These are phyloP conservation scores for Dacryopinax spathularia DNA, from an alignment of 768 basidiomycete genomes.

Conservation along the genomic window DNA sequence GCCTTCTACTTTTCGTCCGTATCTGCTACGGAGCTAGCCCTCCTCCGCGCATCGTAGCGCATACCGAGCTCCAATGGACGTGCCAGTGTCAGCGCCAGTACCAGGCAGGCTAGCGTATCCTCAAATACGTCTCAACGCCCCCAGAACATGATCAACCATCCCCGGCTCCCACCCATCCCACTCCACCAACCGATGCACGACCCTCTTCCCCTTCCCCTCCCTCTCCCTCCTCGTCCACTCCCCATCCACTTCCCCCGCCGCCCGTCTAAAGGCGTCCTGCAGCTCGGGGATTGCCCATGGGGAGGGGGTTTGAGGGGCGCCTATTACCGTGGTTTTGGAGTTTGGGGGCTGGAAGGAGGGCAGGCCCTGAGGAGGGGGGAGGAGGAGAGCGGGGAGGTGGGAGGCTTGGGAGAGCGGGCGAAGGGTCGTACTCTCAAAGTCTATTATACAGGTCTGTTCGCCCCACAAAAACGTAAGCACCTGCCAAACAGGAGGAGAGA, in stretches of 20 bases:
- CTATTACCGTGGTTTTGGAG: not conserved
- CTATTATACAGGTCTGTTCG: slow-evolving; percentile 65
- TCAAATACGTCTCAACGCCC: slow-evolving; percentile 17
- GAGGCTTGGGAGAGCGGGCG: slow-evolving; percentile 76
- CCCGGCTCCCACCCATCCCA: slow-evolving; percentile 93
- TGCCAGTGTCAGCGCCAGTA: too few relatives aligned
- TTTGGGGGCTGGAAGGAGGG: slow-evolving; percentile 12
- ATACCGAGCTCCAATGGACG: too few relatives aligned
- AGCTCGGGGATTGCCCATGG: not conserved
- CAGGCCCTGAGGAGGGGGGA: slow-evolving; percentile 32
- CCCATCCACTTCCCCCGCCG: slow-evolving; percentile 18
- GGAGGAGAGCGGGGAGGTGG: slow-evolving; percentile 65
- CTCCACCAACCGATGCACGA: slow-evolving; percentile 67
- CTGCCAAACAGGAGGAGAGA: not conserved
- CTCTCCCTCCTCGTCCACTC: slow-evolving; percentile 68
- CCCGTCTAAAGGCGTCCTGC: not conserved
- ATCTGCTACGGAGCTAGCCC: too few relatives aligned
- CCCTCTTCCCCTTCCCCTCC: slow-evolving; percentile 47
- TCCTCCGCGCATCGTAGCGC: too few relatives aligned
- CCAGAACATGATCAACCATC: slow-evolving; percentile 57
- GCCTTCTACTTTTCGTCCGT: too few relatives aligned
- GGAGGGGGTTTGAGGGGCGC: not conserved
- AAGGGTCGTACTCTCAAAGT: slow-evolving; percentile 84
- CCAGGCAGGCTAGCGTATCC: too few relatives aligned
- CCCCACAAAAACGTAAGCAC: not conserved